Evolutionary conservation across 768 basidiomycete genomes (phyloP), one percentile per base, ranked within the genome.

Genomic region (Leccinum pellstonianum): DNA sequence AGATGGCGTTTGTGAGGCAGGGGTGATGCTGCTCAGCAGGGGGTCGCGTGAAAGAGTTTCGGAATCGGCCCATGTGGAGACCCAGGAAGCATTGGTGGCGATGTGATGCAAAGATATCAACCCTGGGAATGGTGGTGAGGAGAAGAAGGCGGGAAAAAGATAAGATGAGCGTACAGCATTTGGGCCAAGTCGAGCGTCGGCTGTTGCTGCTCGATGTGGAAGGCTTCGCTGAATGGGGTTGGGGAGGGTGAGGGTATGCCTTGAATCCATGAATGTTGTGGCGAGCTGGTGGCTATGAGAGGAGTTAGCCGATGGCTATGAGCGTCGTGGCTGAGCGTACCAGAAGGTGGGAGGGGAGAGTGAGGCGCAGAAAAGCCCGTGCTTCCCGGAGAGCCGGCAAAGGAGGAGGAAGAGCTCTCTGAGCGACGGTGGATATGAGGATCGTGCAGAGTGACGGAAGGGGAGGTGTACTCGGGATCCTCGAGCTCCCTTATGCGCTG

Each of bases 1-100:
- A 93, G 67, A 92, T 86, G 61, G 90, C 81, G 68, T 91, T 90
- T 80, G 91, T 84, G 14, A 93, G 80, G 56, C 81, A 84, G 9
- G 91, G 86, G 66, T 93, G 91, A 19, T 85, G 84, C 57, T 88
- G 88, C 58, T 89, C 85, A 51, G 80, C 64, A 4, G 70, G 56
- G 15, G 86, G 81, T 5, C 79, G 76, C 48, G 74, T 76, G 46
- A 91, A 75, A 35, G 84, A 84, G 52, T 87, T 85, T 33, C 86
- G 77, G 51, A 93, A 76, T 50, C 81, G 81, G 17, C 82, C 85
- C 70, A 86, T 84, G 70, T 91, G 81, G 56, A 90, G 75, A 56
- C 86, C 87, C 8, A 92, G 76, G 50, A 88, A 86, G 64, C 84
- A 86, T 72, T 91, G 91, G 64, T 86, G 85, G 54, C 84, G 84